phyloP scores from a whole-genome alignment of 768 basidiomycete species.

The Leccinum longicurvipes region DNA sequence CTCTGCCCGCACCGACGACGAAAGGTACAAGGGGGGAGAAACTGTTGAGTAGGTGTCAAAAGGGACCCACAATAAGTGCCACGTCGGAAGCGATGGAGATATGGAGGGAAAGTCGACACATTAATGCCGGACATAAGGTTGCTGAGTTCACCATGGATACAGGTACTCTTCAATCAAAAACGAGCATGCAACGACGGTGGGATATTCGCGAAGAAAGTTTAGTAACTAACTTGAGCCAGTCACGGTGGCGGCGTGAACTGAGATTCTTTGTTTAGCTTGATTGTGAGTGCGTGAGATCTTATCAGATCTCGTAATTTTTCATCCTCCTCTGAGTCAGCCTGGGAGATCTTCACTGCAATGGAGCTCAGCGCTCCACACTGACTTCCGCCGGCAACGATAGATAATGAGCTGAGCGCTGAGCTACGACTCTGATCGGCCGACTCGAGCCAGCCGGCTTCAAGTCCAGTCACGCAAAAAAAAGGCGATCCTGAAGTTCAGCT shows the following conservation, averaged over 20 bases:
- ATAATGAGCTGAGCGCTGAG: too few species aligned
- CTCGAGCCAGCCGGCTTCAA: background rate
- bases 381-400: background rate
- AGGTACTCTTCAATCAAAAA: background rate
- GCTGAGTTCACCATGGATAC: constrained; percentile 25
- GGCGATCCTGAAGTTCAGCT: background rate
- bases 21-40: background rate
- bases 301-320: background rate
- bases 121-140: constrained; percentile 9
- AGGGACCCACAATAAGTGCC: background rate
- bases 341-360: background rate
- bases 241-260: too few species aligned
- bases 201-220: background rate
- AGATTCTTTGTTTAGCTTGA: background rate
- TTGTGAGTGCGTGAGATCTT: background rate
- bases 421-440: too few species aligned
- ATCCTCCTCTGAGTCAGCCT: background rate
- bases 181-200: background rate
- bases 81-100: constrained; percentile 4
- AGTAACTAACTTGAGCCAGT: constrained; percentile 4
- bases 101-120: constrained; percentile 3
- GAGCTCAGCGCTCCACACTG: background rate
- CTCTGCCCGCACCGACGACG: constrained; percentile 12
- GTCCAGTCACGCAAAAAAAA: background rate
- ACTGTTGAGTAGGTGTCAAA: background rate